Evolutionary conservation across 495 filamentous ascomycete species (phyloP), one percentile per base, ranked within the genome.

Genomic region (Penicillium herquei): DNA sequence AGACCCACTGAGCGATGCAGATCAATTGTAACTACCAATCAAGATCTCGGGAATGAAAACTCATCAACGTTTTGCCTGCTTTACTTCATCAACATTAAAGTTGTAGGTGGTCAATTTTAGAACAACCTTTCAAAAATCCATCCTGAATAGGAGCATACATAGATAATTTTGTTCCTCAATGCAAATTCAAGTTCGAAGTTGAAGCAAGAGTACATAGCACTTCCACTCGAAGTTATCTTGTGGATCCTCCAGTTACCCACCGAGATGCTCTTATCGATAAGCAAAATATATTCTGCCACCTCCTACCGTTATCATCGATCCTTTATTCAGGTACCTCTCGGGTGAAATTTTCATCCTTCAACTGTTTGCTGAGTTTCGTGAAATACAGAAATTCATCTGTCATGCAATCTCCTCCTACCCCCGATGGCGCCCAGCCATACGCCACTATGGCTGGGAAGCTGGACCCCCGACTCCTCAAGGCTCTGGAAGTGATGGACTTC

Each of bases 391-490:
- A 49, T n/a, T 37, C 14, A 13, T 16, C 42, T 26, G 40, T 57
- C 21, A 35, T 55, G 54, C 26, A 47, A 31, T 21, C 39, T 26
- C 34, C 43, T 46, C 43, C 43, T 31, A 46, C 10, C 11, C 54
- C 42, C 35, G 58, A 70, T 62, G 68, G 39, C 57, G 53, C 61
- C 18, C 65, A 64, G 65, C 71, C 77, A n/a, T 83, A 74, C 57
- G 55, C 65, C 13, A 63, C 57, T 39, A 74, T 81, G 79, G 62
- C 71, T 46, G 76, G 77, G 9, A 77, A 72, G 63, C 64, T 83
- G 34, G 74, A 81, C 54, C 33, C 74, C 21, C 59, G 62, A 52
- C 69, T 83, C n/a, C 64, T 83, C 7, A 46, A 75, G 58, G 78
- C 68, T 45, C 63, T 83, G 26, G 62, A 71, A 3, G 68, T 69